Evolutionary conservation across 805 yeast genomes (phyloP).

Genomic region (Candida tammaniensis): DNA sequence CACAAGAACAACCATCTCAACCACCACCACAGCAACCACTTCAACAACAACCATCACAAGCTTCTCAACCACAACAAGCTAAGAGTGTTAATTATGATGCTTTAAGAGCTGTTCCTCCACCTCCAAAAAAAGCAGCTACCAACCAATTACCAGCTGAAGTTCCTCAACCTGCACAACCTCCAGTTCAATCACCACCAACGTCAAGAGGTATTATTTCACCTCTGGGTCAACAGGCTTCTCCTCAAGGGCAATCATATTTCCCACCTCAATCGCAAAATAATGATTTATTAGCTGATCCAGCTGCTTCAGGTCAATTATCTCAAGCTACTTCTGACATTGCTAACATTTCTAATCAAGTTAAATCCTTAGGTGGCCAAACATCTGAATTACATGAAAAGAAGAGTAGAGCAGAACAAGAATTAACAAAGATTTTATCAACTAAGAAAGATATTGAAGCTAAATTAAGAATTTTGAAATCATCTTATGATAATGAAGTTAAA

Average conservation of each 20-base stretch:
- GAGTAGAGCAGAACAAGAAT: constrained; percentile 71
- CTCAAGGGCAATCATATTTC: constrained; percentile 2
- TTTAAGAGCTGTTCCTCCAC: constrained; percentile 46
- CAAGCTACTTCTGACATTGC: constrained; percentile 84
- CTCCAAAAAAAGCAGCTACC: constrained; percentile 28
- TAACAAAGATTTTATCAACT: constrained; percentile 60
- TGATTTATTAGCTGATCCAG: constrained; percentile 59
- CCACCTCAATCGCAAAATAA: constrained; percentile 5
- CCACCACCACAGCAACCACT: constrained; percentile 6
- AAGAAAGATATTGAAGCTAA: constrained; percentile 75
- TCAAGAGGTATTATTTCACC: constrained; percentile 10
- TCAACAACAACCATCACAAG: constrained; percentile 1
- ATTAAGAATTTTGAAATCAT: constrained; percentile 59
- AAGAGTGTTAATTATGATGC: constrained; percentile 48
- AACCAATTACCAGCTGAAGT: neutral
- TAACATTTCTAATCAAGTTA: constrained; percentile 79
- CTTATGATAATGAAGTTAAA: constrained; percentile 75
- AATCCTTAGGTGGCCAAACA: constrained; percentile 74
- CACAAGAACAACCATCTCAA: constrained; percentile 4
- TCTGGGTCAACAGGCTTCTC: constrained; percentile 9
- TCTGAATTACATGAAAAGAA: constrained; percentile 67
- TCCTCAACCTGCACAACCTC: constrained; percentile 16
- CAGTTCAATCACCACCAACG: constrained; percentile 14
- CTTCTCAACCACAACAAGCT: constrained; percentile 22
- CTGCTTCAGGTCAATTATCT: constrained; percentile 64